Percentiles rank a stretch among this genome's conserved stretches.
These are phyloP conservation scores for Phytophthora hybrid DNA, from an alignment of 352 stramenopile species.

Conservation along the genomic window DNA sequence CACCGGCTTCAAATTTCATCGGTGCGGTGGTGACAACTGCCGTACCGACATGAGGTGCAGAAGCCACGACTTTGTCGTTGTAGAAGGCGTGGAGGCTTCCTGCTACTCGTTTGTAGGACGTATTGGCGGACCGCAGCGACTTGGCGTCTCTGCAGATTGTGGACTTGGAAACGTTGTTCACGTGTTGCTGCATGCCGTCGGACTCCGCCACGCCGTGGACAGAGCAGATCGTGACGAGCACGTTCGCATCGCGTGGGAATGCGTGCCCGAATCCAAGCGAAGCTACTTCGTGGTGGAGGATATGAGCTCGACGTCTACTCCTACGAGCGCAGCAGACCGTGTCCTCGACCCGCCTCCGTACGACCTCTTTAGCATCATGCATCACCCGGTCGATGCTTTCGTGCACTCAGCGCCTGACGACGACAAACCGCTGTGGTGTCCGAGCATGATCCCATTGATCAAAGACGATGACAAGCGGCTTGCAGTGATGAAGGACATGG, in stretches of 20 bases:
- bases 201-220: slow-evolving; percentile 78
- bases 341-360: slow-evolving; percentile 51
- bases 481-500: slow-evolving; percentile 71
- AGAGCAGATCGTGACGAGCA: slow-evolving; percentile 78
- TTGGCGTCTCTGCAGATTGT: slow-evolving; percentile 78
- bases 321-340: slow-evolving; percentile 28
- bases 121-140: slow-evolving; percentile 66
- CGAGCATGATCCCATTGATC: slow-evolving; percentile 74
- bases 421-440: slow-evolving; percentile 59
- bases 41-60: slow-evolving; percentile 48
- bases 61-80: slow-evolving; percentile 66
- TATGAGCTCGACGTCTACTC: slow-evolving; percentile 16
- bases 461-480: slow-evolving; percentile 55
- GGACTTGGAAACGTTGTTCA: slow-evolving; percentile 82
- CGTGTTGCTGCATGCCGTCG: slow-evolving; percentile 78
- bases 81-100: slow-evolving; percentile 61
- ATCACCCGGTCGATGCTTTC: slow-evolving; percentile 77
- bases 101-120: slow-evolving; percentile 86
- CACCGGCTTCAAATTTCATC: slow-evolving; percentile 73
- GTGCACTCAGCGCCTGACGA: slow-evolving; percentile 47
- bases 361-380: slow-evolving; percentile 90
- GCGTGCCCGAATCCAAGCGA: slow-evolving; percentile 67
- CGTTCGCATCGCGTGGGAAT: slow-evolving; percentile 85
- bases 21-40: slow-evolving; percentile 62
- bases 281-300: slow-evolving; percentile 78